phyloP scores from a whole-genome alignment of 2,329 filamentous ascomycete species.

The Fusarium odoratissimum region DNA sequence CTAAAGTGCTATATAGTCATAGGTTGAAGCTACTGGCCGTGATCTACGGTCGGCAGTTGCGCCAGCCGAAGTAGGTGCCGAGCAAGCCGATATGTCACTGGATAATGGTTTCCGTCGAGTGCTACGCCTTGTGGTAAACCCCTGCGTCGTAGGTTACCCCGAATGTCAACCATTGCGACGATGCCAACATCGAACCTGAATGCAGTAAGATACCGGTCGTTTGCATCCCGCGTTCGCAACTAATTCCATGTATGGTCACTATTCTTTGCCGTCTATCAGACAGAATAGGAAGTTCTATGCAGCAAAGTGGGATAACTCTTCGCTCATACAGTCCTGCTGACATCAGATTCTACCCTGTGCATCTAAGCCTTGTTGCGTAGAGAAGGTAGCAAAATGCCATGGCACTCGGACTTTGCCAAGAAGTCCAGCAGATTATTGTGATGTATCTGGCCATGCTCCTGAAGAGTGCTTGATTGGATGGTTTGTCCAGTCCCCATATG shows the following conservation, averaged over 20 bases:
- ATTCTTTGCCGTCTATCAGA: background rate
- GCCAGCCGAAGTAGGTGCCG: rapidly evolving
- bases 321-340: background rate
- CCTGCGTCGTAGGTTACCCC: background rate
- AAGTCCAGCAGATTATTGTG: background rate
- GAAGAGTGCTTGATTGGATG: background rate
- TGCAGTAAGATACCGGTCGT: background rate
- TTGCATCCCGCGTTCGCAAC: rapidly evolving
- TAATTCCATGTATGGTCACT: background rate
- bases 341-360: background rate
- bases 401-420: background rate
- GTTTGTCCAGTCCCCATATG: background rate
- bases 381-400: background rate
- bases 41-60: background rate
- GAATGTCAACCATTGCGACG: background rate
- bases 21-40: rapidly evolving
- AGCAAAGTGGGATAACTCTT: background rate
- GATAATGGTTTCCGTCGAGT: background rate
- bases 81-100: background rate
- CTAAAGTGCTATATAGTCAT: rapidly evolving
- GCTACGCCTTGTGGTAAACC: background rate
- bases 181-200: rapidly evolving
- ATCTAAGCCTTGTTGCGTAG: rapidly evolving
- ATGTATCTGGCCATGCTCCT: too few relatives aligned
- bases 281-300: too few relatives aligned